Evolutionary conservation across 2,329 filamentous ascomycete species (phyloP).

Genomic region (Ceratocystis albifundus): DNA sequence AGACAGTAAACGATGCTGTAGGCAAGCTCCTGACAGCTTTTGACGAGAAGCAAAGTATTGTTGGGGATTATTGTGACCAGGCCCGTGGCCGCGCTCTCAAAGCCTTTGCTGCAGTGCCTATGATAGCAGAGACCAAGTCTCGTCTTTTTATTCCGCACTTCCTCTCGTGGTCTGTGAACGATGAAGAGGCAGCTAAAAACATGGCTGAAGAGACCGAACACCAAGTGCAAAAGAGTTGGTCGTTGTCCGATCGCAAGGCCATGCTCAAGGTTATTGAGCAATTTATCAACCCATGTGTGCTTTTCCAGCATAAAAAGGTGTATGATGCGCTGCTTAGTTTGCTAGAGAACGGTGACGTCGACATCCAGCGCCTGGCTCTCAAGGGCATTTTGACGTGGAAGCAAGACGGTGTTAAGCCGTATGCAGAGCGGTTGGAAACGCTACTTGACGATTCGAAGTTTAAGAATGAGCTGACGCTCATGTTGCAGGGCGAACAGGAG

Average conservation of each 20-base stretch:
- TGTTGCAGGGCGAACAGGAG: constrained; percentile 63
- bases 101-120: constrained; percentile 60
- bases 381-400: constrained; percentile 88
- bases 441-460: constrained; percentile 84
- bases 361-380: constrained; percentile 75
- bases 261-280: constrained; percentile 71
- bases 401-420: constrained; percentile 58
- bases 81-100: constrained; percentile 69
- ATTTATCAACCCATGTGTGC: constrained; percentile 73
- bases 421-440: constrained; percentile 75
- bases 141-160: constrained; percentile 77
- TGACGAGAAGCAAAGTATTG: constrained; percentile 48
- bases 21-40: constrained; percentile 53
- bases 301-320: constrained; percentile 68
- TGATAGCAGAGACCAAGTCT: constrained; percentile 74
- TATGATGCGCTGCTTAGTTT: constrained; percentile 63
- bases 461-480: constrained; percentile 83
- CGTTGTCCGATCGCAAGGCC: constrained; percentile 68
- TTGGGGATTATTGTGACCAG: constrained; percentile 40
- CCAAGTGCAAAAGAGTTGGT: constrained; percentile 47
- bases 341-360: constrained; percentile 76
- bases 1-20: constrained; percentile 41
- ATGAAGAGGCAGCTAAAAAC: constrained; percentile 32
- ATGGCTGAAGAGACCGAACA: constrained; percentile 31
- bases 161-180: constrained; percentile 60